Base-by-base conservation (phyloP, 78 protist genomes). In the Dictyostelium capitatum region DNA sequence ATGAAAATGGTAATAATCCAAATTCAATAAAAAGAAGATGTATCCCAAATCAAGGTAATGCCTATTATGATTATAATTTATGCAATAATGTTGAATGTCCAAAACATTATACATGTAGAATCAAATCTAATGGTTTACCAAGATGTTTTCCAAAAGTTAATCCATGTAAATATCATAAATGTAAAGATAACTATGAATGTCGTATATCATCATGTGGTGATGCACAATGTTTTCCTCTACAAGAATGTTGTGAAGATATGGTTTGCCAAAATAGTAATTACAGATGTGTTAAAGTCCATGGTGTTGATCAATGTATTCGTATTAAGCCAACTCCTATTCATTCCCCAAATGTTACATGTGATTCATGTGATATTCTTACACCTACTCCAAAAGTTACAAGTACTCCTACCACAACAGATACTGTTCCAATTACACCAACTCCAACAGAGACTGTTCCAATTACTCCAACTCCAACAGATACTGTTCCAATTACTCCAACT, bases 71-170 rank as follows among this genome's bases (percentile, higher is more conserved):
- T n/a, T n/a, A n/a, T 3, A 37, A 37, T 37, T 37, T 37, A 37
- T 79, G 83, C 56, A 19, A n/a, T 15, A 28, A 79, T 56, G 47
- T 79, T 6, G n/a, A 37, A 14, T 79, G 83, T 79, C 83, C 83
- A 54, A 20, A 79, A 12, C 25, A 50, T 20, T n/a, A 79, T 19
- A 7, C 14, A 6, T 73, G 79, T 73, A 23, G n/a, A 23, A 73
- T 73, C n/a, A 47, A 73, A 46, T 17, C 25, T 43, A 46, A 37
- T 37, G 79, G 79, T 43, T 46, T 73, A 73, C 79, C 79, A 46
- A 73, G 56, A 73, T 73, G 79, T n/a, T 46, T 20, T 14, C 79
- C 79, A 73, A 73, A 30, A 6, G 46, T 47, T 46, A n/a, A 37
- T 19, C 50, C 65, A 43, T 79, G 83, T 56, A 14, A 54, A 5